Evolutionary conservation across 345 rosid genomes (phyloP).

Genomic region (Litchi chinensis): DNA sequence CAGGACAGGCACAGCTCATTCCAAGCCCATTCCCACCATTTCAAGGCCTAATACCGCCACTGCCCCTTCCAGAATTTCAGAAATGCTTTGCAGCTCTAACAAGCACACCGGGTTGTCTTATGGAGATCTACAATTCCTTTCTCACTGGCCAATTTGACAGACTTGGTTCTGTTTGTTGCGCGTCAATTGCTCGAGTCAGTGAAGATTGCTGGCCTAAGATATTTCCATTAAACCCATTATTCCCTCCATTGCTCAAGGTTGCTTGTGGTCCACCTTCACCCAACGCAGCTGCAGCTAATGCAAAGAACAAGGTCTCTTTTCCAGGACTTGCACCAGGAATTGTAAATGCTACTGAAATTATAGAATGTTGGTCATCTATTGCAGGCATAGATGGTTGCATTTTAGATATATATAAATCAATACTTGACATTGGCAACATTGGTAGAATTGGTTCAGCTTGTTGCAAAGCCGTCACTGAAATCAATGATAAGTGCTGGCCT

Average conservation of each 20-base stretch:
- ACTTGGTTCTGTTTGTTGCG: conserved; percentile 16
- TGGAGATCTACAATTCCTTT: neutral
- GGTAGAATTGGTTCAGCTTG: neutral
- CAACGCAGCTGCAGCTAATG: neutral
- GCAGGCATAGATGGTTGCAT: neutral
- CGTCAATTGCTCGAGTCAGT: neutral
- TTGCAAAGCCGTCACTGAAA: neutral
- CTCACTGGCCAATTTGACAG: neutral
- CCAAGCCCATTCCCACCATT: neutral
- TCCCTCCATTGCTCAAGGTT: neutral
- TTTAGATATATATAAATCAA: neutral
- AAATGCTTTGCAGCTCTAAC: conserved; percentile 3
- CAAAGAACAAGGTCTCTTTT: neutral
- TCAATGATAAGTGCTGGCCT: conserved; percentile 9
- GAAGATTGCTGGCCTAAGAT: conserved; percentile 18
- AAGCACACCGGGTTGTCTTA: conserved; percentile 1
- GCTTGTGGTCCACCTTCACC: neutral
- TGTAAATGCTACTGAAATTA: neutral
- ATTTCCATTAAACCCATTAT: conserved; percentile 10
- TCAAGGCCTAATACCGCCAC: no score
- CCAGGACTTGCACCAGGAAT: neutral
- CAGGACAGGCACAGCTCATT: neutral
- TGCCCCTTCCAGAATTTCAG: neutral
- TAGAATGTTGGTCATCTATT: conserved; percentile 6
- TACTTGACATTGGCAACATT: neutral